A percentile compares a stretch with the other conserved stretches of the same genome.
phyloP scores from a whole-genome alignment of 495 filamentous ascomycete species.

The Lasiosphaeria ovina region DNA sequence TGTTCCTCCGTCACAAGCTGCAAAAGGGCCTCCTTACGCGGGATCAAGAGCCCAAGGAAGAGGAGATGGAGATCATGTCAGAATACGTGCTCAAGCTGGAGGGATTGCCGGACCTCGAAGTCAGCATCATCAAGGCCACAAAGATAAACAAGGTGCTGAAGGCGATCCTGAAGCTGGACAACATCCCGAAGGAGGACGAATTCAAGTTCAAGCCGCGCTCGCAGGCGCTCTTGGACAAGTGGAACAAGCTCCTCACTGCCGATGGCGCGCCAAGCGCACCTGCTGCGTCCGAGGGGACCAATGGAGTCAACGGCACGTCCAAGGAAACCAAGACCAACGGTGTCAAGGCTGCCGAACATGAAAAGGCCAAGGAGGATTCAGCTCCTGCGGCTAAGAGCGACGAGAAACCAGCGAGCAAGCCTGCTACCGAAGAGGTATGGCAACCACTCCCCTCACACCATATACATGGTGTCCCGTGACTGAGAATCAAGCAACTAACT shows the following conservation, averaged over 20 bases:
- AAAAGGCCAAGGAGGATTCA: conserved; percentile 28
- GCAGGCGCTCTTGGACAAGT: conserved; percentile 68
- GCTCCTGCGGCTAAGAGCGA: conserved; percentile 9
- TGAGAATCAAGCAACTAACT: conserved; percentile 1
- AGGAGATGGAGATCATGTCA: conserved; percentile 86
- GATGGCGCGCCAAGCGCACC: conserved; percentile 37
- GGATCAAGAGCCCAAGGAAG: conserved; percentile 75
- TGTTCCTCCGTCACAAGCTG: conserved; percentile 84
- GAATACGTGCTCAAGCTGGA: conserved; percentile 79
- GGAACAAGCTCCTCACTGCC: conserved; percentile 75
- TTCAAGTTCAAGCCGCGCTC: conserved; percentile 81
- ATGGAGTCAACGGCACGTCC: conserved; percentile 45
- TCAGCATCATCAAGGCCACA: conserved; percentile 75
- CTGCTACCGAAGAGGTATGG: conserved; percentile 33
- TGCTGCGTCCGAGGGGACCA: conserved; percentile 25
- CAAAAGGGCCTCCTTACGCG: conserved; percentile 86
- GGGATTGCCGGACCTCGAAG: conserved; percentile 73
- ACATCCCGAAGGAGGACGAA: conserved; percentile 81
- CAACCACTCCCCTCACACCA: background rate
- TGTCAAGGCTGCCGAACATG: conserved; percentile 34
- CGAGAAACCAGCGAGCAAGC: conserved; percentile 25
- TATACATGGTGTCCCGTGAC: background rate
- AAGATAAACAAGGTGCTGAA: conserved; percentile 96
- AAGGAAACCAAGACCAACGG: conserved; percentile 46
- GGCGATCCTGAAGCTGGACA: conserved; percentile 77